Evolutionary conservation across 495 filamentous ascomycete genomes (phyloP).

Genomic region (Tuber aestivum): DNA sequence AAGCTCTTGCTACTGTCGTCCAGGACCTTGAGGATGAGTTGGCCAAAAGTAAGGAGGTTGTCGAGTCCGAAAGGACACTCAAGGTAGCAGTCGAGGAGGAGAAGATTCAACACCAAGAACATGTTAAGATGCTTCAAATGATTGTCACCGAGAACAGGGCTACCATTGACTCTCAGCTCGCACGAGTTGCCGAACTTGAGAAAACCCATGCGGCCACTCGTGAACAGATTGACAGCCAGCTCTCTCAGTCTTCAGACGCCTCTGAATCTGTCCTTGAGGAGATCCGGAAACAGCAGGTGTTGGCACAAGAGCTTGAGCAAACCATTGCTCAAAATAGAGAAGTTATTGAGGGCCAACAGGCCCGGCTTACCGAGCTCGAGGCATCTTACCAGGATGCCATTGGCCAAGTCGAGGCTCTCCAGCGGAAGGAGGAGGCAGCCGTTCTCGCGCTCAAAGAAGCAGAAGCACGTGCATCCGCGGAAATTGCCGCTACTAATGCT

Average conservation of each 20-base stretch:
- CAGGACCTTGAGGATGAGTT: conserved; percentile 60
- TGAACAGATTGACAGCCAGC: conserved; percentile 51
- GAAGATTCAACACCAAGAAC: conserved; percentile 56
- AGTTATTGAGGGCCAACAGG: conserved; percentile 38
- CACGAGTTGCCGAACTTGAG: conserved; percentile 62
- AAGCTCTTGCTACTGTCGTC: conserved; percentile 64
- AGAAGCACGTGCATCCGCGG: conserved; percentile 28
- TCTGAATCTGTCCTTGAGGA: conserved; percentile 24
- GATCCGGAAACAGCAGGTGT: conserved; percentile 18
- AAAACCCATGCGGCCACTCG: conserved; percentile 56
- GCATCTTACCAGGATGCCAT: conserved; percentile 41
- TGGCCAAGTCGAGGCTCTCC: conserved; percentile 44
- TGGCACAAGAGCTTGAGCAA: conserved; percentile 26
- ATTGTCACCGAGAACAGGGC: conserved; percentile 75
- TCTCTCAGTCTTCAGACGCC: conserved; percentile 33
- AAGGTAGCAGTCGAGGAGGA: conserved; percentile 50
- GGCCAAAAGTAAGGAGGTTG: conserved; percentile 44
- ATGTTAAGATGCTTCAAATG: conserved; percentile 60
- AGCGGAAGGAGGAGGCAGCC: conserved; percentile 47
- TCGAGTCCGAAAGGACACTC: conserved; percentile 34
- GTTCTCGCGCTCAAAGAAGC: conserved; percentile 31
- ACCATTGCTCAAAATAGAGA: conserved; percentile 38
- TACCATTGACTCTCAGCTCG: conserved; percentile 57
- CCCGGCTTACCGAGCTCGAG: conserved; percentile 36
- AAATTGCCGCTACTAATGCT: conserved; percentile 18